phyloP scores from a whole-genome alignment of 2,329 filamentous ascomycete species.

The Colletotrichum higginsianum region DNA sequence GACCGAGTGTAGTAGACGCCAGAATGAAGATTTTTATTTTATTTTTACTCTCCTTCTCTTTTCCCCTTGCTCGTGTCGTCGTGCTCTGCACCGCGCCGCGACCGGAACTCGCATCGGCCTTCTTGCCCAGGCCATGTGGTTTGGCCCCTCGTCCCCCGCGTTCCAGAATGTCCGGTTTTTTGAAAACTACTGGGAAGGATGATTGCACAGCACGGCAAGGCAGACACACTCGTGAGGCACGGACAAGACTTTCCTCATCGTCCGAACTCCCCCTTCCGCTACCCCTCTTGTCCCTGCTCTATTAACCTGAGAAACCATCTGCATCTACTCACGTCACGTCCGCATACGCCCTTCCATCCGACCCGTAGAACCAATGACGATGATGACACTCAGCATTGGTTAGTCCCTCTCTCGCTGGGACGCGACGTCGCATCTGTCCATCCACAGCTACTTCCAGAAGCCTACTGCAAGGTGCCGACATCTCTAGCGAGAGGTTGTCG shows the following conservation, averaged over 20 bases:
- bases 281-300: not conserved
- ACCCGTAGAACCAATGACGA: not conserved
- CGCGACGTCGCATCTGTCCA: not conserved
- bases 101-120: constrained; percentile 37
- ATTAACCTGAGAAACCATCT: constrained; percentile 9
- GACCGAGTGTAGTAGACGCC: constrained; percentile 23
- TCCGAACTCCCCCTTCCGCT: constrained; percentile 8
- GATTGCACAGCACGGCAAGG: constrained; percentile 1
- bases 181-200: not conserved
- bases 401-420: constrained; percentile 7
- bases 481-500: not conserved
- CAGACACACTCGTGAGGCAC: not conserved
- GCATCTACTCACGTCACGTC: not conserved
- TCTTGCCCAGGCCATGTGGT: constrained; percentile 13
- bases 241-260: constrained; percentile 7
- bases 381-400: constrained; percentile 17
- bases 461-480: constrained; percentile 3
- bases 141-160: not conserved
- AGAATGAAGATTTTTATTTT: not conserved
- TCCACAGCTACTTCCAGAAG: constrained; percentile 10
- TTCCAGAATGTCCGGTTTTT: not conserved
- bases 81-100: constrained; percentile 9
- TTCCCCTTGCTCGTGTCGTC: not conserved
- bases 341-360: not conserved
- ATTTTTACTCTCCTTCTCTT: not conserved